Evolutionary conservation across 805 yeast species (phyloP), one percentile per base, ranked within the genome.

Genomic region (Pichia ethanolica): DNA sequence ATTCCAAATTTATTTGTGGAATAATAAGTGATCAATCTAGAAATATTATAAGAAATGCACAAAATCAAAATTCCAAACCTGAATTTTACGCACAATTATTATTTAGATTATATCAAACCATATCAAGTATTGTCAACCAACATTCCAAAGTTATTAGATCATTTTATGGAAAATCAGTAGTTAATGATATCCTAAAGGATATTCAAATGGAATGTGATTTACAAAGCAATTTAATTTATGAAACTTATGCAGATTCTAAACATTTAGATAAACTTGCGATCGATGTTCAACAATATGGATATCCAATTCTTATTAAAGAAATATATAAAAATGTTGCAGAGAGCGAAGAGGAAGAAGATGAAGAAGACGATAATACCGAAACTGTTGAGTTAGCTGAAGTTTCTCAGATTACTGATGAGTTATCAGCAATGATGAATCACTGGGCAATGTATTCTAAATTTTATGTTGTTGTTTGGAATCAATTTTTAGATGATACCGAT

Each of bases 141-240:
- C 98, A 93, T 63, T 79, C 93, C 0, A 83, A 82, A 10, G 76
- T 93, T 38, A 89, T 93, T 30, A 77, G 75, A 39, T 74, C 73
- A 44, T 84, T 82, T 61, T 93, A 93, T 61, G 95, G 91, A 20
- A 68, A 69, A 3, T 54, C 68, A 9, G 81, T 82, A 13, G 81
- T 90, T 72, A 68, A 75, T 3, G 74, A 74, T 35, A 89, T 91
- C 9, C 74, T 90, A 56, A 79, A 77, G 20, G 78, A 78, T 45
- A 83, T 93, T 34, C 96, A 91, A 66, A 71, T 78, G 45, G 99
- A 93, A 61, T 83, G 93, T 33, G 99, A 93, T 61, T 73, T 90
- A n/a, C 99, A 93, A 61, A 83, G 91, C 28, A 95, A 95, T 0
- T 71, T 93, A 41, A 86, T 93, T 5, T 73, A 86, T 48, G 98